Percentiles rank a stretch among this genome's conserved stretches.
These are phyloP conservation scores for Emmonsia crescens DNA, from an alignment of 2,329 filamentous ascomycete species.

Conservation along the genomic window DNA sequence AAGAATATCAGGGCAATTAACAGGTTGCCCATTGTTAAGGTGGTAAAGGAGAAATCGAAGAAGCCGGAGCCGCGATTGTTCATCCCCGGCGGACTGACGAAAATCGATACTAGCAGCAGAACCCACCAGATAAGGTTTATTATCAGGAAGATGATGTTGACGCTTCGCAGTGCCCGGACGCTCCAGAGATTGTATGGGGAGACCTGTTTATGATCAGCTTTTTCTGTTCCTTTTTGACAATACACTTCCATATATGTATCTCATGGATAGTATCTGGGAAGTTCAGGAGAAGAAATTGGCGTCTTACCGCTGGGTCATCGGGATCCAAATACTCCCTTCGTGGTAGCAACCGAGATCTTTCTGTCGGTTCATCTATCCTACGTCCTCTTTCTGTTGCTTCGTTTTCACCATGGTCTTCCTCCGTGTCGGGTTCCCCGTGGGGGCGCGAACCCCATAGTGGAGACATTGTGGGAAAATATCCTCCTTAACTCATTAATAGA, in stretches of 20 bases:
- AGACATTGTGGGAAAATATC: slow-evolving; percentile 16
- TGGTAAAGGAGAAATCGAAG: slow-evolving; percentile 75
- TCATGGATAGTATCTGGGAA: neutral
- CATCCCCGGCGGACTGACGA: slow-evolving; percentile 80
- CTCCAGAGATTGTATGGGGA: slow-evolving; percentile 93
- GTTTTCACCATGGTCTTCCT: neutral
- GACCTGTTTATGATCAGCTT: slow-evolving; percentile 33
- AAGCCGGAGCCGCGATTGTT: slow-evolving; percentile 85
- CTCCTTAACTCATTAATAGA: neutral
- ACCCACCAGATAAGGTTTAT: slow-evolving; percentile 88
- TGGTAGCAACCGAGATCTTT: slow-evolving; percentile 60
- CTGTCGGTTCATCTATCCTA: slow-evolving; percentile 38
- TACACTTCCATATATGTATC: neutral
- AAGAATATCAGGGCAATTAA: slow-evolving; percentile 78
- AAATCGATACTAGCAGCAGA: slow-evolving; percentile 74
- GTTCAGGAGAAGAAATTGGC: neutral
- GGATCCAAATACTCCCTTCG: slow-evolving; percentile 58
- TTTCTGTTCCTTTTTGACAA: neutral
- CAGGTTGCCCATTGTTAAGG: slow-evolving; percentile 64
- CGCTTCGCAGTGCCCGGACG: slow-evolving; percentile 66
- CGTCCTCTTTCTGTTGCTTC: neutral
- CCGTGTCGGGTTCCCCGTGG: neutral
- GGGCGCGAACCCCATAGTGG: slow-evolving; percentile 15
- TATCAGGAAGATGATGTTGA: slow-evolving; percentile 65
- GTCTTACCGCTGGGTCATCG: slow-evolving; percentile 65